A percentile compares a stretch with the other conserved stretches of the same genome.
phyloP scores from a whole-genome alignment of 2,329 filamentous ascomycete genomes.

The Aspergillus sp. region DNA sequence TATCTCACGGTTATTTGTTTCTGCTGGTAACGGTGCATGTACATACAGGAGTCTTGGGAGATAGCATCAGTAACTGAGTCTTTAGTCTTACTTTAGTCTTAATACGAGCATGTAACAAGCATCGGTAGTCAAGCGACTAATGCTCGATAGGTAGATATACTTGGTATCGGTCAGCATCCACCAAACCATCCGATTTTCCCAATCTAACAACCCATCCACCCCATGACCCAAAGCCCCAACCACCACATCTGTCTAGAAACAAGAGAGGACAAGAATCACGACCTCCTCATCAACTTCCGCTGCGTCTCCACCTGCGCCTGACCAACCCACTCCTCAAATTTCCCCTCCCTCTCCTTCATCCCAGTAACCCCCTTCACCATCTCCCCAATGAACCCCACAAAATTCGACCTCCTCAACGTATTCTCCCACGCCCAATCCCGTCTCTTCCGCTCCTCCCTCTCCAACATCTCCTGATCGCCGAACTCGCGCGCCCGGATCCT shows the following conservation, averaged over 20 bases:
- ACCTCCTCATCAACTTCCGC: slow-evolving; percentile 38
- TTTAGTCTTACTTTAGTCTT: not conserved
- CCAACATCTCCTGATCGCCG: slow-evolving; percentile 76
- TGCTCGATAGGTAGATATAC: no score
- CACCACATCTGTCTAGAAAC: no score
- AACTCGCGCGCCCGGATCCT: slow-evolving; percentile 74
- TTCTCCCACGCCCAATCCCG: slow-evolving; percentile 94
- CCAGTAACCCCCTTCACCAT: slow-evolving; percentile 82
- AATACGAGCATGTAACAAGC: not conserved
- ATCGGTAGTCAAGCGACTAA: no score
- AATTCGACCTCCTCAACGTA: slow-evolving; percentile 86
- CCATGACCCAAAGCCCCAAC: no score
- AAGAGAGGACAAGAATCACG: not conserved
- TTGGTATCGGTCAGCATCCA: not conserved
- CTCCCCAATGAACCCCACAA: slow-evolving; percentile 92
- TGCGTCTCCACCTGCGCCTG: slow-evolving; percentile 54
- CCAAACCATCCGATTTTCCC: not conserved
- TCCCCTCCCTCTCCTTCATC: slow-evolving; percentile 66
- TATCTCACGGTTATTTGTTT: not conserved
- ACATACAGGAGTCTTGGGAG: not conserved
- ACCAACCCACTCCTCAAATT: slow-evolving; percentile 79
- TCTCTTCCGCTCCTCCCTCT: slow-evolving; percentile 79
- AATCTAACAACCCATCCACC: no score
- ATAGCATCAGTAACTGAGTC: not conserved
- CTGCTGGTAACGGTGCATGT: not conserved